Evolutionary conservation across 495 filamentous ascomycete genomes (phyloP), one percentile per base, ranked within the genome.

Genomic region (Daldinia bambusicola): DNA sequence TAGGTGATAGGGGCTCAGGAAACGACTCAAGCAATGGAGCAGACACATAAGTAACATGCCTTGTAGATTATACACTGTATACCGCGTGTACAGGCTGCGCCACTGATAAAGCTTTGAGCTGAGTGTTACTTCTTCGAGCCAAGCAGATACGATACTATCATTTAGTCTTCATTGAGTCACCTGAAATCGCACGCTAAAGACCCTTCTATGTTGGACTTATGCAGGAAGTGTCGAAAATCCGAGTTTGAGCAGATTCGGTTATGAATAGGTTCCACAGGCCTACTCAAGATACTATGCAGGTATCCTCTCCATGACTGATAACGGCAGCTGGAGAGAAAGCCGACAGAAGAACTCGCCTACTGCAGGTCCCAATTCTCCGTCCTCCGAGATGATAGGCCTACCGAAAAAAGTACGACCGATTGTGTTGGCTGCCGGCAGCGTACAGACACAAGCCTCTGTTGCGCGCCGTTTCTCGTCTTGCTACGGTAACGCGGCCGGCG

Each of bases 361-460:
- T 60, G 43, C 31, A 63, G 45, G 69, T 67, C 63, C 55, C 37
- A 60, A 32, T 59, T 67, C 63, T 67, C 45, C 55, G 30, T 7
- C 4, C 30, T 26, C 20, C 26, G 4, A 36, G 13, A 16, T 34
- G 8, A 31, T 41, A 34, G 37, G 32, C 20, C 32, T 61, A 37
- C 53, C 63, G 51, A 63, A 22, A 40, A 26, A 55, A 53, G 57
- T 36, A 67, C 3, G 14, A 22, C 18, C 37, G 59, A 67, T 67
- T 63, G 40, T 50, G 59, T 50, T 63, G 55, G 48, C 38, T 64
- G 13, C 64, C 61, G 61, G 50, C 48, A 6, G 22, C 18, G 38
- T 56, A 53, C 40, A 16, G 57, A 48, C 36, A 72, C 55, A 37
- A 32, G 16, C 32, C 48, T 53, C 32, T 32, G 43, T 18, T 20